phyloP scores from a whole-genome alignment of 306 rosid species.

The Casuarina cunninghamiana region DNA sequence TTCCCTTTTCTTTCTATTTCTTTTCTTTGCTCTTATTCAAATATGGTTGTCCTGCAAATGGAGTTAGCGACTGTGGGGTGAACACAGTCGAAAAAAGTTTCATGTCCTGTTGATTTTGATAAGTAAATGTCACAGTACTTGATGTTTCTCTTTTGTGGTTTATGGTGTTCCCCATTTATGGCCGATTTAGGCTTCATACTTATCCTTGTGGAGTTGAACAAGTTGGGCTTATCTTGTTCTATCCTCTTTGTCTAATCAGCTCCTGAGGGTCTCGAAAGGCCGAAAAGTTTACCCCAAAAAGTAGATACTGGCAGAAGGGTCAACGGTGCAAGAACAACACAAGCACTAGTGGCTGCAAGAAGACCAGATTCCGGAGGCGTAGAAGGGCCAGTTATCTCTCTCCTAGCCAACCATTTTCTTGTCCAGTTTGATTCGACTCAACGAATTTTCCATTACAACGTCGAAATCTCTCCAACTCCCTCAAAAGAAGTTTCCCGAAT shows the following conservation, averaged over 20 bases:
- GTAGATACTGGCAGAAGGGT: conserved; percentile 53
- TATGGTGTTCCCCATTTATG: background rate
- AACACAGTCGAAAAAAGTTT: background rate
- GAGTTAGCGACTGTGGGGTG: background rate
- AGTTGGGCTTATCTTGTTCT: conserved; percentile 32
- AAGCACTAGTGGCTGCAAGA: conserved; percentile 63
- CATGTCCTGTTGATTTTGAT: background rate
- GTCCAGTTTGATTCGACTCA: conserved; percentile 73
- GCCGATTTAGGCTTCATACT: background rate
- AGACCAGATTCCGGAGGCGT: conserved; percentile 97
- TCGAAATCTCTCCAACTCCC: conserved; percentile 86
- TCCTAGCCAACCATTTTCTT: conserved; percentile 91
- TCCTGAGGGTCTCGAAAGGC: conserved; percentile 46
- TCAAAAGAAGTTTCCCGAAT: conserved; percentile 76
- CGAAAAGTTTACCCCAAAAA: conserved; percentile 38
- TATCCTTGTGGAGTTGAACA: background rate
- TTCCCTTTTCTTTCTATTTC: background rate
- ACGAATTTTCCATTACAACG: conserved; percentile 84
- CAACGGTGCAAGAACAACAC: conserved; percentile 45
- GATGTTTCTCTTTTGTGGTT: background rate
- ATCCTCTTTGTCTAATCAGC: conserved; percentile 38
- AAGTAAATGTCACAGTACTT: background rate
- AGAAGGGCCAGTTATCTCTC: conserved; percentile 77
- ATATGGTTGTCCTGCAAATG: background rate
- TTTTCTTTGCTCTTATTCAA: background rate